Percentiles rank a stretch among this genome's conserved stretches.
These are phyloP conservation scores for Chaetomidium leptoderma DNA, from an alignment of 495 filamentous ascomycete genomes.

Conservation along the genomic window DNA sequence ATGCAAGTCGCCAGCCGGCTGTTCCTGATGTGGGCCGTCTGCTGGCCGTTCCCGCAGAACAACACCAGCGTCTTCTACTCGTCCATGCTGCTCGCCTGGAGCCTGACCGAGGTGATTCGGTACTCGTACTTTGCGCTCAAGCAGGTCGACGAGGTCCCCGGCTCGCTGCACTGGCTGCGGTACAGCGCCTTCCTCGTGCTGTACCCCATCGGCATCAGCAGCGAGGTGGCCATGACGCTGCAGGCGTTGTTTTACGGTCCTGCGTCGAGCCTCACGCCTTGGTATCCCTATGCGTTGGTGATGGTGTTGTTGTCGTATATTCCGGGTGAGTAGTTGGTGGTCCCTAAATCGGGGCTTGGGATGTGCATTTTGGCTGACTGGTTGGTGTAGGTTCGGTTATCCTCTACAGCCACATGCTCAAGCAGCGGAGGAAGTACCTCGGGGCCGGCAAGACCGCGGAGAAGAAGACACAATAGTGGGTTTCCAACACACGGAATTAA, in stretches of 20 bases:
- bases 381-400: slow-evolving; percentile 66
- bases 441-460: slow-evolving; percentile 43
- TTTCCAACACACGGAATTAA: not conserved
- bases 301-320: slow-evolving; percentile 67
- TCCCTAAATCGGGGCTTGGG: not conserved
- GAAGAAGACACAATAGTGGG: slow-evolving; percentile 30
- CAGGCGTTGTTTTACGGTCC: slow-evolving; percentile 60
- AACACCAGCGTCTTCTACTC: slow-evolving; percentile 52
- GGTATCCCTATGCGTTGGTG: slow-evolving; percentile 57
- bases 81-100: slow-evolving; percentile 78
- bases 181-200: slow-evolving; percentile 92
- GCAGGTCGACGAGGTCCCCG: slow-evolving; percentile 54
- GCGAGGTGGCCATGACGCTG: slow-evolving; percentile 76
- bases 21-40: slow-evolving; percentile 77
- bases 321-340: slow-evolving; percentile 59
- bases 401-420: slow-evolving; percentile 91
- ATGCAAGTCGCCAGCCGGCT: slow-evolving; percentile 83
- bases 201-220: slow-evolving; percentile 85
- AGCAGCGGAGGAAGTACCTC: slow-evolving; percentile 70
- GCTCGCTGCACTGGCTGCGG: slow-evolving; percentile 71
- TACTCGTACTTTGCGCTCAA: slow-evolving; percentile 83
- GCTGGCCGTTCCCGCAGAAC: slow-evolving; percentile 60
- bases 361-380: not conserved
- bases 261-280: slow-evolving; percentile 43
- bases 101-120: slow-evolving; percentile 77